phyloP scores from a whole-genome alignment of 176 grass and related monocot species.

The Oryza punctata region DNA sequence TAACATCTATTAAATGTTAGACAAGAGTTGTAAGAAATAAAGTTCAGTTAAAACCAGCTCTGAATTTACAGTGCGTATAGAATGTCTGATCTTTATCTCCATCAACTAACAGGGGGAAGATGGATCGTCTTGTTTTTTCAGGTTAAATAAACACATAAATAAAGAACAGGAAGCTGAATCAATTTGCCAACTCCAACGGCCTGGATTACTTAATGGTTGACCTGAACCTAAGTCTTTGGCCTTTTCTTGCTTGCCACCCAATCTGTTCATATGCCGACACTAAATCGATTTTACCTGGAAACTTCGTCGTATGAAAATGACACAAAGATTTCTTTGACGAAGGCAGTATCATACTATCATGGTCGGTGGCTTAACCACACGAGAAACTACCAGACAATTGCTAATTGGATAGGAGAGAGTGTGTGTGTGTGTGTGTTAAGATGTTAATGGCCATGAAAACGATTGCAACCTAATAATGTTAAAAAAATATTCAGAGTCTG shows the following conservation, averaged over 20 bases:
- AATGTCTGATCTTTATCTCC: background rate
- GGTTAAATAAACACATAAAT: background rate
- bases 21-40: background rate
- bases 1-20: background rate
- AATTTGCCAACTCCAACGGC: slow-evolving; percentile 16
- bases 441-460: slow-evolving; percentile 26
- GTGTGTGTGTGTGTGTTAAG: background rate
- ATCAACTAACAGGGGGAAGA: background rate
- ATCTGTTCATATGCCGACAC: slow-evolving; percentile 35
- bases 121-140: background rate
- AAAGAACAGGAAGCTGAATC: slow-evolving; percentile 11
- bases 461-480: slow-evolving; percentile 27
- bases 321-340: slow-evolving; percentile 29
- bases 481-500: background rate
- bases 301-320: slow-evolving; percentile 9
- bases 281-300: slow-evolving; percentile 24
- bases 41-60: background rate
- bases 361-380: slow-evolving; percentile 30
- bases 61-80: background rate
- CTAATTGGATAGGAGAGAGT: slow-evolving; percentile 4
- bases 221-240: slow-evolving; percentile 34
- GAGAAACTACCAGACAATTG: background rate
- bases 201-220: slow-evolving; percentile 36
- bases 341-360: slow-evolving; percentile 6
- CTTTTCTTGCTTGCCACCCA: slow-evolving; percentile 27